Evolutionary conservation across 2,329 filamentous ascomycete genomes (phyloP), one percentile per base, ranked within the genome.

Genomic region (Thelonectria rubi): DNA sequence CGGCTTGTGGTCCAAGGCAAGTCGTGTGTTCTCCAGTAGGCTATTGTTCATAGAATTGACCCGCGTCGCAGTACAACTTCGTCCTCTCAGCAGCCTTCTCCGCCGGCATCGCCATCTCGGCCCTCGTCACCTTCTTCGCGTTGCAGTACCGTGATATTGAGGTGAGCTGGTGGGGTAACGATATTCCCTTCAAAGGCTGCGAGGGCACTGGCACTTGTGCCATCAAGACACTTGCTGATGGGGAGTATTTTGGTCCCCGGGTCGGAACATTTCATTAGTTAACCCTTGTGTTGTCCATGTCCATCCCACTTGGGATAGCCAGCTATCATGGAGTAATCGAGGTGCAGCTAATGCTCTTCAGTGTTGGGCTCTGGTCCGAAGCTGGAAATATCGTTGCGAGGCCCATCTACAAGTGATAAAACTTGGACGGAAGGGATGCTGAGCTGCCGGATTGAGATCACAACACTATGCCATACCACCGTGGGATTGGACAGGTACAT

Each of bases 141-240:
- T 70, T 84, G 3, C 75, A 81, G 64, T 81, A 76, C 64, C 71
- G 69, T 1, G 69, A 72, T 3, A 65, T 77, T 1, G 68, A 73
- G 20, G 45, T 83, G 26, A 65, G 75, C 6, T 83, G 81, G 81
- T 83, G 81, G 81, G 81, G 81, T 2, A 82, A 81, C 65, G 71
- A 17, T 15, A 65, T 70, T 4, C 57, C 63, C 0, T 60, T 54
- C 14, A 48, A 67, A 18, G 74, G 74, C 37, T 76, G 74, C 15
- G 73, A 76, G 26, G 72, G 69, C 10, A 58, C 49, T 2, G 52
- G 52, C 3, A 34, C 58, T 0, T 75, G 73, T 56, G 62, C 66
- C 32, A 59, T 71, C 2, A 62, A 67, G 42, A 68, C 58, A 2
- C 53, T 75, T 12, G 30, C 60, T 6, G 54, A 69, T 10, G 74